A percentile compares a stretch with the other conserved stretches of the same genome.
Conservation (phyloP, 2,329 filamentous ascomycete genomes). For the Xylariaceae sp. region DNA sequence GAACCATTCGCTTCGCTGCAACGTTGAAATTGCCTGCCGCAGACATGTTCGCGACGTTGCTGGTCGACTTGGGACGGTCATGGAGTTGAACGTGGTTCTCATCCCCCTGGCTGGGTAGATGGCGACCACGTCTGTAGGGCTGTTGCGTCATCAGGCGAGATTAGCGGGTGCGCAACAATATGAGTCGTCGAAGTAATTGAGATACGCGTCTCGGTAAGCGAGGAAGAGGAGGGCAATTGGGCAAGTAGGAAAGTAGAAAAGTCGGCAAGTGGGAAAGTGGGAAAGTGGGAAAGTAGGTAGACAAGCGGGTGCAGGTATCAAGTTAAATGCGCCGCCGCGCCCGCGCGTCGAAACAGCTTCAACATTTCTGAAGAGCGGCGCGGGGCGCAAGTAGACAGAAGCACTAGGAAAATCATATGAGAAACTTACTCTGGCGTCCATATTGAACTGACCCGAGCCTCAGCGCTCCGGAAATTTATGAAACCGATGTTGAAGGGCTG, state of each 20-base stretch:
- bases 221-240: too few relatives aligned
- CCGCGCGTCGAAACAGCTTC: not conserved
- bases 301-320: not conserved
- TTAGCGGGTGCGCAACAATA: slow-evolving; percentile 8
- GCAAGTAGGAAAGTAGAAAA: too few relatives aligned
- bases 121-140: slow-evolving; percentile 65
- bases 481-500: slow-evolving; percentile 4
- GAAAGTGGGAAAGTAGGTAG: too few relatives aligned
- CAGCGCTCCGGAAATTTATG: not conserved
- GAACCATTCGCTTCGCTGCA: slow-evolving; percentile 69
- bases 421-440: slow-evolving; percentile 30
- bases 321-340: slow-evolving; percentile 4
- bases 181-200: not conserved
- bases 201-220: not conserved
- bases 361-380: not conserved
- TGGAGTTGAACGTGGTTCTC: slow-evolving; percentile 70
- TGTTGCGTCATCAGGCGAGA: slow-evolving; percentile 36
- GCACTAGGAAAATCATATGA: not conserved
- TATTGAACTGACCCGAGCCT: slow-evolving; percentile 6
- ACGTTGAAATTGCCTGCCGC: slow-evolving; percentile 56
- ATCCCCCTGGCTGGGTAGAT: slow-evolving; percentile 58
- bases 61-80: slow-evolving; percentile 76
- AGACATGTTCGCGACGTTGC: slow-evolving; percentile 52
- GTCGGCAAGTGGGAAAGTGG: too few relatives aligned
- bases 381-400: not conserved